Evolutionary conservation across 768 basidiomycete species (phyloP), one percentile per base, ranked within the genome.

Genomic region (Omphalotus guepiniiformis): DNA sequence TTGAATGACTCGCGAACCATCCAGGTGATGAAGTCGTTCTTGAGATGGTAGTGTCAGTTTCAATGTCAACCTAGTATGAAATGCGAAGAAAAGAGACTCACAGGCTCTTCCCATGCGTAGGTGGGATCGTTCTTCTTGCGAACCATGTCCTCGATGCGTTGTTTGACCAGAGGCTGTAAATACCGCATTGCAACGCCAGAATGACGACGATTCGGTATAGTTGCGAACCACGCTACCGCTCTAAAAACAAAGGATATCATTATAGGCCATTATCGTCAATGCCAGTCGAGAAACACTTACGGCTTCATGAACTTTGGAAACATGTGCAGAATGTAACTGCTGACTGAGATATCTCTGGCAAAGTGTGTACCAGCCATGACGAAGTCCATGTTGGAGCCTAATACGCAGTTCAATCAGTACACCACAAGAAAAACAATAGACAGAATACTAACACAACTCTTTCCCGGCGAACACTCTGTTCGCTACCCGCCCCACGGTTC

Each of bases 1-100:
- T 52, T 54, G 53, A 54, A 54, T 8, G 53, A 54, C 23, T 54
- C 53, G 21, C 53, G 53, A 29, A 52, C 47, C 53, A 54, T 54
- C 53, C 53, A 54, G 18, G 53, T 54, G 30, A 54, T 45, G 34
- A 51, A 54, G 25, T 54, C 53, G 18, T 54, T 52, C n/a, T n/a
- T n/a, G n/a, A n/a, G n/a, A n/a, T n/a, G n/a, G n/a, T n/a, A n/a
- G n/a, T n/a, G n/a, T n/a, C n/a, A n/a, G n/a, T n/a, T n/a, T n/a
- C n/a, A n/a, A n/a, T n/a, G n/a, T n/a, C n/a, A n/a, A n/a, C n/a
- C n/a, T n/a, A n/a, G n/a, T n/a, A n/a, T n/a, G n/a, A n/a, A n/a
- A n/a, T n/a, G n/a, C n/a, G n/a, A n/a, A n/a, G n/a, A n/a, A n/a
- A n/a, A n/a, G n/a, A n/a, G n/a, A 53, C 52, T 0, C n/a, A n/a